Evolutionary conservation across 2,329 filamentous ascomycete species (phyloP), one percentile per base, ranked within the genome.

Genomic region (Calonectria leucothoes): DNA sequence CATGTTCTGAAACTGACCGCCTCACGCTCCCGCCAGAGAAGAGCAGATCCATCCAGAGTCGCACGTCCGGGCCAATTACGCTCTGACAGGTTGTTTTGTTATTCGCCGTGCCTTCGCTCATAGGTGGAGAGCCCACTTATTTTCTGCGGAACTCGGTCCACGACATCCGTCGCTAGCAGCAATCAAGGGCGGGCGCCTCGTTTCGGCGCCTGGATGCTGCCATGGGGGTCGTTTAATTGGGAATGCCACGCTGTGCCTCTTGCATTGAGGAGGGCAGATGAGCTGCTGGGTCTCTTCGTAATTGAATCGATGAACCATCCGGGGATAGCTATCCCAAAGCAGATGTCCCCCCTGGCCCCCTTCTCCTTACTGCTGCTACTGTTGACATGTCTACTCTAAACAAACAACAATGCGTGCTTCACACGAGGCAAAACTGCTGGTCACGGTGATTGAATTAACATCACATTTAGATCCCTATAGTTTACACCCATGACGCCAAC

Each of bases 401-500:
- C 31, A 35, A 31, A 35, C 11, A 23, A 23, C 14, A 27, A 59
- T 59, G 37, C 55, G 37, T 59, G 37, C 55, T 59, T 59, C 55
- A 59, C 55, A 35, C 33, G 14, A 37, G 55, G 31, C 55, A 27
- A 23, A 39, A 20, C 33, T 7, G 27, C 14, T 61, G 55, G n/a
- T 39, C 23, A 29, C 55, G 39, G 63, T 67, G 70, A 71, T 64
- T 57, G 75, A 76, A 74, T 31, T 66, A 76, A 67, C 59, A 73
- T 79, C 76, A 71, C 68, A 78, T 80, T 79, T 68, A 49, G 52
- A 71, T 61, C 70, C 76, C 69, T 74, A 74, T 75, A 79, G 69
- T 80, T 75, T 79, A 80, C 78, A 77, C 69, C 68, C 70, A 65
- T 64, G 74, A 80, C 79, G 79, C 79, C 79, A 77, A 78, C 78